Evolutionary conservation across 2,329 filamentous ascomycete genomes (phyloP), one percentile per base, ranked within the genome.

Genomic region (Thelonectria discophora): DNA sequence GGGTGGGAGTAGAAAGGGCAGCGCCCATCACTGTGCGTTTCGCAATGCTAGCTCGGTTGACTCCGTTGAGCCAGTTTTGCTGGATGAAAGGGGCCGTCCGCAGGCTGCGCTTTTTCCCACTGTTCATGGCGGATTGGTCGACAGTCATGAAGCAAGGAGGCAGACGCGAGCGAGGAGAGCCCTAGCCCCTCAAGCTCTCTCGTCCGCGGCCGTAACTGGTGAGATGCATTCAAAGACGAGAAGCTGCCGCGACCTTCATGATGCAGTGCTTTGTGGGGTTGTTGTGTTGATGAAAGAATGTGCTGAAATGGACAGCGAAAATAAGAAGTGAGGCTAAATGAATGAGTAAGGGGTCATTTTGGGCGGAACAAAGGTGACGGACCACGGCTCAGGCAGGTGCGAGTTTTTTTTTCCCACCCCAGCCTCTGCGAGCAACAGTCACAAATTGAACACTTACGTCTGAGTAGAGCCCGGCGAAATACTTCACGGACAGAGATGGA

Each of bases 1-100:
- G 34, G 15, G 7, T 72, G 6, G 65, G 68, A 39, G 68, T 64
- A 45, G 70, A 72, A 50, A 71, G 62, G 17, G 42, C 61, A 37
- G 55, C 65, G 47, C 81, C 81, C 80, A 83, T 83, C 61, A 73
- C 70, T 58, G 73, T 68, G 46, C 72, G 69, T 69, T 82, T 79
- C 67, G 75, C 76, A 62, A 79, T 76, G 43, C 18, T 46, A 8
- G 9, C 27, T 30, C 27, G 11, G 61, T 80, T 80, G 71, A 84
- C 75, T 49, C 79, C 79, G 63, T 76, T 79, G 64, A 81, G 77
- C 82, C 81, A 85, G 71, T 82, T 84, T 72, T 84, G 81, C 67
- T 84, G 82, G 62, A 86, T 80, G 73, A 83, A 86, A 62, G 84
- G 83, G 58, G 82, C 76, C 68, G 77, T 80, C 76, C 81, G 80